Conservation (phyloP, 371 early-diverging fungal genomes). For the Massospora cicadina region DNA sequence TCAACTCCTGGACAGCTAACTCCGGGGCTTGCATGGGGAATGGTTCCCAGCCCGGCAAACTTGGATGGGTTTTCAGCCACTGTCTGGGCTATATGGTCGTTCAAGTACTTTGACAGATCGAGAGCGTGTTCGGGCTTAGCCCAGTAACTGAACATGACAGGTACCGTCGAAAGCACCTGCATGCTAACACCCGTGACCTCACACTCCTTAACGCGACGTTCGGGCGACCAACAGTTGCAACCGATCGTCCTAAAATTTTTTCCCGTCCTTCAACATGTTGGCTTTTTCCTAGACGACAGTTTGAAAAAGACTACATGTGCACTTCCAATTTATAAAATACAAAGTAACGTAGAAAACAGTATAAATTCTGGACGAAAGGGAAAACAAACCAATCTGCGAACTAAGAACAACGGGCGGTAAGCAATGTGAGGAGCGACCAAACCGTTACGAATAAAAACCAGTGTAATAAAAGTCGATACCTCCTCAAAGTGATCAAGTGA, state of each 20-base stretch:
- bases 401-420: too few relatives aligned
- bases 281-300: conserved; percentile 26
- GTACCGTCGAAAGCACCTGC: conserved; percentile 45
- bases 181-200: conserved; percentile 31
- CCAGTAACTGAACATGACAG: conserved; percentile 51
- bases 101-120: conserved; percentile 33
- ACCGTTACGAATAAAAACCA: too few relatives aligned
- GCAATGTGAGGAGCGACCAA: too few relatives aligned
- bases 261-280: conserved; percentile 45
- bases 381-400: too few relatives aligned
- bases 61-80: conserved; percentile 38
- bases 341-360: too few relatives aligned
- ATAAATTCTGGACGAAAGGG: too few relatives aligned
- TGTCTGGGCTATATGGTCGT: conserved; percentile 50
- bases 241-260: conserved; percentile 43
- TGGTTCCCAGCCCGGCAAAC: conserved; percentile 46
- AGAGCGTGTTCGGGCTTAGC: conserved; percentile 33
- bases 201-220: conserved; percentile 31
- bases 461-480: too few relatives aligned
- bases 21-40: conserved; percentile 55
- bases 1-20: conserved; percentile 40
- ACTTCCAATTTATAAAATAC: too few relatives aligned
- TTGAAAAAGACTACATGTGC: too few relatives aligned
- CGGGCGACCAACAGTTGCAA: conserved; percentile 51
- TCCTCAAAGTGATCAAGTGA: conserved; percentile 24